Conservation (phyloP, 257 asterid species). For the Euphrasia confusa region DNA sequence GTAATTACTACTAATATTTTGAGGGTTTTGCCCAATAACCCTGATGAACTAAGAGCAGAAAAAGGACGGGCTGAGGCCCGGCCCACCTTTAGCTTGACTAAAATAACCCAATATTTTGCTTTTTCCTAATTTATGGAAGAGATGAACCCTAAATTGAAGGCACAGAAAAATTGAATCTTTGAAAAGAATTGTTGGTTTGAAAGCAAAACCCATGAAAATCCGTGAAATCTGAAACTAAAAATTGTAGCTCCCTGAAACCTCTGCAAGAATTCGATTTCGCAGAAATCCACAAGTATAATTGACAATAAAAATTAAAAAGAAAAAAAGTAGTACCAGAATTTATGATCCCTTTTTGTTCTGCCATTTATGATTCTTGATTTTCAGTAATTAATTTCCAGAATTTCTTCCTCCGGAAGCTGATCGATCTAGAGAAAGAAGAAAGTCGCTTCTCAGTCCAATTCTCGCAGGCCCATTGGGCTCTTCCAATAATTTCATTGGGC, state of each 20-base stretch:
- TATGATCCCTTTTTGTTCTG: slow-evolving; percentile 28
- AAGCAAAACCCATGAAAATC: neutral
- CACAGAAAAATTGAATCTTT: slow-evolving; percentile 13
- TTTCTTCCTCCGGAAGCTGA: neutral
- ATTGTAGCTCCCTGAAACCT: neutral
- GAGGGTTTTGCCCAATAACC: no score
- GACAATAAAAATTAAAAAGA: neutral
- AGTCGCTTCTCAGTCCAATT: neutral
- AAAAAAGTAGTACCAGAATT: neutral
- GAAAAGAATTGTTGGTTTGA: neutral
- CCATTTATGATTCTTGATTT: slow-evolving; percentile 25
- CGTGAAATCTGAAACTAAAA: neutral
- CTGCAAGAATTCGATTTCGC: neutral
- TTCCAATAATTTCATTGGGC: no score
- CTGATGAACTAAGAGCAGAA: no score
- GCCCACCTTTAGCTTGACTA: no score
- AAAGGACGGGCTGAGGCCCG: no score
- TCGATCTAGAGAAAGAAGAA: slow-evolving; percentile 7
- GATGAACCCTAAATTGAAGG: no score
- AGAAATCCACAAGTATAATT: neutral
- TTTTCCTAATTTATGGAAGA: no score
- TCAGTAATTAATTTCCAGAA: neutral
- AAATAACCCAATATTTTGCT: no score
- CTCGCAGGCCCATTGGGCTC: slow-evolving; percentile 13
- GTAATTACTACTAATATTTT: neutral